Evolutionary conservation across 2,329 filamentous ascomycete genomes (phyloP).

Genomic region (Celoporthe dispersa): DNA sequence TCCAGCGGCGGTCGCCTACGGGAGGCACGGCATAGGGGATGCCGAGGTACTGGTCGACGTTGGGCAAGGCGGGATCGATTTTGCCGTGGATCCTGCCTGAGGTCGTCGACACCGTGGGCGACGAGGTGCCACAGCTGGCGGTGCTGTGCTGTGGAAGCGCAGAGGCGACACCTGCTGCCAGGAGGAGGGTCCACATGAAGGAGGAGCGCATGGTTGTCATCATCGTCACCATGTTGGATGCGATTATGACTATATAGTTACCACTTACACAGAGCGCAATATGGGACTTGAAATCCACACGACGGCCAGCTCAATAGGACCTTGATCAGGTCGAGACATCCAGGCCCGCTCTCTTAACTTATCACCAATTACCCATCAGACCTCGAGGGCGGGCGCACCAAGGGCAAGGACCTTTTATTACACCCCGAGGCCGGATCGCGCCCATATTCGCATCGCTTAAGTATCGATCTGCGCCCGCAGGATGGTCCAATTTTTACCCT

Average conservation of each 20-base stretch:
- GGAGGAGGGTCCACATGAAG: background rate
- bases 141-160: background rate
- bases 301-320: background rate
- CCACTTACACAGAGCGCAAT: background rate
- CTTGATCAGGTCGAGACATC: background rate
- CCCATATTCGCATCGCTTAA: background rate
- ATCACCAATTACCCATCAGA: background rate
- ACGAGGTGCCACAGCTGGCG: background rate
- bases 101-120: slow-evolving; percentile 4
- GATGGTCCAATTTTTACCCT: background rate
- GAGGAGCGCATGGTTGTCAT: background rate
- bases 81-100: slow-evolving; percentile 31
- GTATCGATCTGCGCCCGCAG: background rate
- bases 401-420: background rate
- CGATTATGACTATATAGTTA: background rate
- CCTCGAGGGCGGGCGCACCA: background rate
- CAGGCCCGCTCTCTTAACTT: background rate
- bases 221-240: background rate
- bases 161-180: background rate
- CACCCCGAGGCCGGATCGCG: background rate
- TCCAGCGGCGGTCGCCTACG: slow-evolving; percentile 34
- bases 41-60: slow-evolving; percentile 37
- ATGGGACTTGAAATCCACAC: background rate
- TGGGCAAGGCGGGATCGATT: slow-evolving; percentile 23
- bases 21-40: slow-evolving; percentile 39